Evolutionary conservation across 2,329 filamentous ascomycete genomes (phyloP).

Genomic region (Claviceps digitariae): DNA sequence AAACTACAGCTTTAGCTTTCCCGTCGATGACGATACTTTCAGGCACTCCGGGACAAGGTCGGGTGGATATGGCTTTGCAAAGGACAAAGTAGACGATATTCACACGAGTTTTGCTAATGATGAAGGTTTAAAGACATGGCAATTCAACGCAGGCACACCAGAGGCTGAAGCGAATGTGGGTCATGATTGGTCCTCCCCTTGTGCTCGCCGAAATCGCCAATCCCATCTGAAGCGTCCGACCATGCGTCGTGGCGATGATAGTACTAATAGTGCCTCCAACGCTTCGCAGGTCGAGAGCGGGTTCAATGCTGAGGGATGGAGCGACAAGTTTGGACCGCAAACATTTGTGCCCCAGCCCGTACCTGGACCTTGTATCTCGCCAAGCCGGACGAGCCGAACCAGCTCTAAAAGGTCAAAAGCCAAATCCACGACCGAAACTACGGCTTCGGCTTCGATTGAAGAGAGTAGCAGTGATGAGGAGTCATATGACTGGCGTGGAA

Average conservation of each 20-base stretch:
- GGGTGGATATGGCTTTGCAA: slow-evolving; percentile 26
- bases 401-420: slow-evolving; percentile 48
- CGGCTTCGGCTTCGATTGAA: slow-evolving; percentile 25
- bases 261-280: slow-evolving; percentile 11
- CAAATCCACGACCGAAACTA: slow-evolving; percentile 32
- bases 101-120: slow-evolving; percentile 45
- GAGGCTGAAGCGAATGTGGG: slow-evolving; percentile 14
- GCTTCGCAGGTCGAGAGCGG: slow-evolving; percentile 14
- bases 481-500: slow-evolving; percentile 19
- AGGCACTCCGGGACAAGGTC: slow-evolving; percentile 11
- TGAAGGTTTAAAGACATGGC: slow-evolving; percentile 30
- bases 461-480: slow-evolving; percentile 34
- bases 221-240: slow-evolving; percentile 22
- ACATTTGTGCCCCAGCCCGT: slow-evolving; percentile 36
- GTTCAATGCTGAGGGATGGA: slow-evolving; percentile 42
- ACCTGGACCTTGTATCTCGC: slow-evolving; percentile 26
- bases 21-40: slow-evolving; percentile 29
- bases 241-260: slow-evolving; percentile 11
- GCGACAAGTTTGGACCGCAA: slow-evolving; percentile 37
- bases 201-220: slow-evolving; percentile 25
- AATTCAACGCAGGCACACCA: slow-evolving; percentile 37
- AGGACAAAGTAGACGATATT: slow-evolving; percentile 44
- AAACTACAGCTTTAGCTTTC: slow-evolving; percentile 37
- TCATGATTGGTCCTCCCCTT: slow-evolving; percentile 24
- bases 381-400: slow-evolving; percentile 27